phyloP scores from a whole-genome alignment of 1,284 basidiomycete species.

The Apiotrichum sp. region DNA sequence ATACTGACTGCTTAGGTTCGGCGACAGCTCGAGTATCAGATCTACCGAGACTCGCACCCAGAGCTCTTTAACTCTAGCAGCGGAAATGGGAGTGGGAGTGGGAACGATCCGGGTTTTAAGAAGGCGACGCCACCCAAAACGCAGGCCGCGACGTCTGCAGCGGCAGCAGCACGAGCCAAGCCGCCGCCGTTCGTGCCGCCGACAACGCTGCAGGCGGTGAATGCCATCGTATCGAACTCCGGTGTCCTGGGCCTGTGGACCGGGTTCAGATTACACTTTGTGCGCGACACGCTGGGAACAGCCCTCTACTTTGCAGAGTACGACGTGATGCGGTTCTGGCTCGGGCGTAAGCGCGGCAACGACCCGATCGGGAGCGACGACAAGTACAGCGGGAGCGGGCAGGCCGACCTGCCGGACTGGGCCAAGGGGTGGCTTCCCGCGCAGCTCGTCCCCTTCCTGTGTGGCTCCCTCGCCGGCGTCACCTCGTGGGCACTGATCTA shows the following conservation, averaged over 20 bases:
- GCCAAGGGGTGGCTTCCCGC: constrained; percentile 37
- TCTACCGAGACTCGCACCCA: constrained; percentile 49
- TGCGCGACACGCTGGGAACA: constrained; percentile 45
- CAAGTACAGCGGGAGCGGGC: constrained; percentile 9
- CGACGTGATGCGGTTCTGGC: constrained; percentile 43
- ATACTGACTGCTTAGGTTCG: constrained; percentile 56
- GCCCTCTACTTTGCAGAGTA: constrained; percentile 48
- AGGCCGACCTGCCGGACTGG: constrained; percentile 43
- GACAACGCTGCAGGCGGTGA: constrained; percentile 40
- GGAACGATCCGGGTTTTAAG: too few species aligned
- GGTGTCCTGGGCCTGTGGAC: constrained; percentile 39
- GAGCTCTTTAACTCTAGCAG: constrained; percentile 13
- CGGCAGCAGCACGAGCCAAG: neutral
- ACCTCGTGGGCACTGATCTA: constrained; percentile 47
- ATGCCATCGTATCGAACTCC: constrained; percentile 29
- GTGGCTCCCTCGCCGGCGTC: constrained; percentile 45
- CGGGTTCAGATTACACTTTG: constrained; percentile 40
- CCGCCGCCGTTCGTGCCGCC: constrained; percentile 27
- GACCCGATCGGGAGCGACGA: constrained; percentile 9
- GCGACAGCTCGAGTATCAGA: constrained; percentile 87
- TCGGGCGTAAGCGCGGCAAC: constrained; percentile 19
- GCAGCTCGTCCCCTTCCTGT: constrained; percentile 42
- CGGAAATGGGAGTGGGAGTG: too few species aligned
- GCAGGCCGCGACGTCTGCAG: neutral
- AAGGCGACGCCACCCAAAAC: too few species aligned